Percentiles rank a stretch among this genome's conserved stretches.
phyloP scores from a whole-genome alignment of 2,329 filamentous ascomycete species.

The Fusarium fujikuroi region DNA sequence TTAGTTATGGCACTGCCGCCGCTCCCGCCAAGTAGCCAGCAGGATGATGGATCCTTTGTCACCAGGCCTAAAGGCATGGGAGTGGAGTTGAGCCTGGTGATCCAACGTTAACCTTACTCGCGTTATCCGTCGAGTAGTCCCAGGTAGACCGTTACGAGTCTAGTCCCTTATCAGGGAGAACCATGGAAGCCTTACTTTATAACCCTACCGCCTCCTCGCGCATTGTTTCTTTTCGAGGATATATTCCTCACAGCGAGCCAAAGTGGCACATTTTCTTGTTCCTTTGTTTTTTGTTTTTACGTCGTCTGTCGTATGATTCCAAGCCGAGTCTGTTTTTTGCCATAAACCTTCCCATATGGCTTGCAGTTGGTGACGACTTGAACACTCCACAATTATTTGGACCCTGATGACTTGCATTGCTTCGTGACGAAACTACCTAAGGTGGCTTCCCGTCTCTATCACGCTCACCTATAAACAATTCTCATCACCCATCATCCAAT shows the following conservation, averaged over 20 bases:
- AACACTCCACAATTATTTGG: conserved; percentile 18
- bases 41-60: conserved; percentile 6
- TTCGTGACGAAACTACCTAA: background rate
- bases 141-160: background rate
- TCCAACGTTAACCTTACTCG: conserved; percentile 24
- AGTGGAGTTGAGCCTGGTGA: conserved; percentile 18
- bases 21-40: conserved; percentile 11
- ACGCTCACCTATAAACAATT: background rate
- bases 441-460: background rate
- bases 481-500: background rate
- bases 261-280: background rate
- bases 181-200: conserved; percentile 1
- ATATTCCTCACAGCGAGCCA: background rate
- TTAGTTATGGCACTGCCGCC: conserved; percentile 14
- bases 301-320: background rate
- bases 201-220: background rate
- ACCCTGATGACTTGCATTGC: conserved; percentile 14
- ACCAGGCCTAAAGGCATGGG: conserved; percentile 11
- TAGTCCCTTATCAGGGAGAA: background rate
- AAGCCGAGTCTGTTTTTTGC: background rate
- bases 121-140: background rate
- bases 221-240: background rate
- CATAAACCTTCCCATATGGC: background rate
- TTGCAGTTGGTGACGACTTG: background rate
- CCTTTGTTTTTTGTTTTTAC: background rate